Percentiles rank a stretch among this genome's conserved stretches.
phyloP scores from a whole-genome alignment of 192 early-diverging fungal genomes.

The Martensiomyces pterosporus region DNA sequence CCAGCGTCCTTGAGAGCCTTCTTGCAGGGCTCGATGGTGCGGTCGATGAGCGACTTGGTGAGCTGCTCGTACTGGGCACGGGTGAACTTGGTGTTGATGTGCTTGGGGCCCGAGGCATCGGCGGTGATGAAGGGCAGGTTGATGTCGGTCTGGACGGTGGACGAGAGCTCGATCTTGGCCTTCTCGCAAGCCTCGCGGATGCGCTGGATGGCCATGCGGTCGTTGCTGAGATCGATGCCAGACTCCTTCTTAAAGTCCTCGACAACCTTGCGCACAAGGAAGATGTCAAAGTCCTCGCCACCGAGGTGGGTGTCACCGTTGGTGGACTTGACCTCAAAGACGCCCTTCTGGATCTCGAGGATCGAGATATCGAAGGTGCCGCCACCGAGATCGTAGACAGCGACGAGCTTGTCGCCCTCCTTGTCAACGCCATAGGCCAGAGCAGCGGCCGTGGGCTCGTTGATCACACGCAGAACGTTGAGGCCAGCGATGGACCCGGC shows the following conservation, averaged over 20 bases:
- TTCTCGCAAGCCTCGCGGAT: constrained; percentile 97
- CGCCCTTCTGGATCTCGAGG: constrained; percentile 96
- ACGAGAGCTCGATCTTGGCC: constrained; percentile 98
- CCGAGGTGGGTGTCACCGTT: constrained; percentile 91
- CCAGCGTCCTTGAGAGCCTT: constrained; percentile 96
- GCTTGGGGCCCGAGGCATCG: constrained; percentile 85
- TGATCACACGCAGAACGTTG: constrained; percentile 99
- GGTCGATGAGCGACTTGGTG: constrained; percentile 74
- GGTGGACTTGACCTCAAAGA: constrained; percentile 98
- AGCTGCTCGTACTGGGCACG: constrained; percentile 87
- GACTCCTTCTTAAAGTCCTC: constrained; percentile 91
- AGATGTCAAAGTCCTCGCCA: constrained; percentile 72
- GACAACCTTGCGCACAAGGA: constrained; percentile 73
- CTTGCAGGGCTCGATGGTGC: constrained; percentile 90
- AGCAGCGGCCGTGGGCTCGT: constrained; percentile 98
- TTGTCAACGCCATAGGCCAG: constrained; percentile 99
- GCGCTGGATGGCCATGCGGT: constrained; percentile 96
- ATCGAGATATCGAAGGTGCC: constrained; percentile 99
- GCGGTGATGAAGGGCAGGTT: constrained; percentile 93
- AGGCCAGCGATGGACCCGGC: constrained; percentile 94
- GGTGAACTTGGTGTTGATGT: constrained; percentile 93
- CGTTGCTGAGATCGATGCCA: constrained; percentile 76
- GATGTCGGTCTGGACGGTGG: constrained; percentile 92
- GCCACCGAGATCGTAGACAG: constrained; percentile 97
- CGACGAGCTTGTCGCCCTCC: constrained; percentile 89